A percentile compares a stretch with the other conserved stretches of the same genome.
Conservation (phyloP, 2,329 filamentous ascomycete genomes). For the Fusarium proliferatum region DNA sequence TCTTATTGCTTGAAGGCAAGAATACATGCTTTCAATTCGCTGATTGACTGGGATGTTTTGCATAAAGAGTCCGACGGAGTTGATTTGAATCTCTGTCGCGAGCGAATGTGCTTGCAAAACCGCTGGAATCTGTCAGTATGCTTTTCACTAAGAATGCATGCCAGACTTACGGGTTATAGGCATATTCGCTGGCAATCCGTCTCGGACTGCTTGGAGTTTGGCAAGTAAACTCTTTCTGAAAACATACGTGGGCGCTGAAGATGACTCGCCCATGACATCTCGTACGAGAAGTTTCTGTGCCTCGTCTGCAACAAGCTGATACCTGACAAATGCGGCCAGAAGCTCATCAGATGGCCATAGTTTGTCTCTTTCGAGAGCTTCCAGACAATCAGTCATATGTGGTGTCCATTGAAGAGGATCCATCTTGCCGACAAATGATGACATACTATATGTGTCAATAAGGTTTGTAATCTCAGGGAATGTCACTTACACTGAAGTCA, state of each 20-base stretch:
- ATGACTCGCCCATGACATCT: slow-evolving; percentile 45
- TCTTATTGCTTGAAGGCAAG: slow-evolving; percentile 50
- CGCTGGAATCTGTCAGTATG: slow-evolving; percentile 38
- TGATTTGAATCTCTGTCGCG: slow-evolving; percentile 47
- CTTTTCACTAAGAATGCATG: too few relatives aligned
- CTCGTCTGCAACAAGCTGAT: slow-evolving; percentile 56
- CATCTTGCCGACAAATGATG: slow-evolving; percentile 57
- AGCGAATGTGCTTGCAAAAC: slow-evolving; percentile 47
- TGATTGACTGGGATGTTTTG: slow-evolving; percentile 46
- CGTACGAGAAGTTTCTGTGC: slow-evolving; percentile 47
- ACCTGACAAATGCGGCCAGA: slow-evolving; percentile 52
- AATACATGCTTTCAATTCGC: slow-evolving; percentile 52
- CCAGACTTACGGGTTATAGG: slow-evolving; percentile 44
- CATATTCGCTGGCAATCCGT: slow-evolving; percentile 39
- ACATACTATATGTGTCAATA: slow-evolving; percentile 44
- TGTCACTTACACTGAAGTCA: slow-evolving; percentile 50
- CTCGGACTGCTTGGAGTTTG: slow-evolving; percentile 44
- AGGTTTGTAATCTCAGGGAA: not conserved
- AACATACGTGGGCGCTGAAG: slow-evolving; percentile 47
- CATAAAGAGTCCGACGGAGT: slow-evolving; percentile 50
- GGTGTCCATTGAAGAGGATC: slow-evolving; percentile 67
- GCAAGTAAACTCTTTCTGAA: slow-evolving; percentile 48
- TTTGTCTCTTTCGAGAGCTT: slow-evolving; percentile 56
- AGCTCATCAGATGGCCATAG: slow-evolving; percentile 62
- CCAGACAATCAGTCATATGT: slow-evolving; percentile 68